phyloP scores from a whole-genome alignment of 2,329 filamentous ascomycete genomes.

The Fusarium agapanthi region DNA sequence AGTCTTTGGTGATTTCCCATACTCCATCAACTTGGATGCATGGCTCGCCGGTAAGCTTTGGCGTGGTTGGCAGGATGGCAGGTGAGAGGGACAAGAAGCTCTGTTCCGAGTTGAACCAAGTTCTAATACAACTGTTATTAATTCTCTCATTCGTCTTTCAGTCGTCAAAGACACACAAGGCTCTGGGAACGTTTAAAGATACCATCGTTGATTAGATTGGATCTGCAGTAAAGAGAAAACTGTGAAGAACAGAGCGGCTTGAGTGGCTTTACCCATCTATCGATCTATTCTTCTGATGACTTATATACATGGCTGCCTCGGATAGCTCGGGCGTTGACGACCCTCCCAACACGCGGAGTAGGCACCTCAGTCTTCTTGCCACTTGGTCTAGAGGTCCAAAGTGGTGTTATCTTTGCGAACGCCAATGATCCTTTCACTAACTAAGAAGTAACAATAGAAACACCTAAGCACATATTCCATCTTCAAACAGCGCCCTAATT shows the following conservation, averaged over 20 bases:
- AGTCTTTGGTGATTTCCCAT: background rate
- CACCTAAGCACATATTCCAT: no score
- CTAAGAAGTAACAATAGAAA: rapidly evolving
- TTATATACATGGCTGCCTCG: background rate
- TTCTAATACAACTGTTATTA: rapidly evolving
- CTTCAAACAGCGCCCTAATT: background rate
- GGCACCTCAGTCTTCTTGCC: background rate
- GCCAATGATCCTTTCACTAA: background rate
- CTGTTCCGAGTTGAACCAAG: background rate
- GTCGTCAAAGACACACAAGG: background rate
- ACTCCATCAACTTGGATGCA: background rate
- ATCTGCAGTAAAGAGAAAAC: rapidly evolving
- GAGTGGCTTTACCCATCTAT: background rate
- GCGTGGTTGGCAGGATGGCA: rapidly evolving
- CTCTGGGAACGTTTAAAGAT: background rate
- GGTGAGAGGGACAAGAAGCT: rapidly evolving
- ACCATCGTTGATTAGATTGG: background rate
- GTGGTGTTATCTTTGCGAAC: background rate
- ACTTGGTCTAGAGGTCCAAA: rapidly evolving
- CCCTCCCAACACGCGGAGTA: background rate
- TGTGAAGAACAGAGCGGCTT: rapidly evolving
- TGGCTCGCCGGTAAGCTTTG: background rate
- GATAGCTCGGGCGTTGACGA: background rate
- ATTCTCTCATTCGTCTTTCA: rapidly evolving
- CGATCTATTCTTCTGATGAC: rapidly evolving